phyloP scores from a whole-genome alignment of 2,329 filamentous ascomycete species.

The Metarhizium brunneum region DNA sequence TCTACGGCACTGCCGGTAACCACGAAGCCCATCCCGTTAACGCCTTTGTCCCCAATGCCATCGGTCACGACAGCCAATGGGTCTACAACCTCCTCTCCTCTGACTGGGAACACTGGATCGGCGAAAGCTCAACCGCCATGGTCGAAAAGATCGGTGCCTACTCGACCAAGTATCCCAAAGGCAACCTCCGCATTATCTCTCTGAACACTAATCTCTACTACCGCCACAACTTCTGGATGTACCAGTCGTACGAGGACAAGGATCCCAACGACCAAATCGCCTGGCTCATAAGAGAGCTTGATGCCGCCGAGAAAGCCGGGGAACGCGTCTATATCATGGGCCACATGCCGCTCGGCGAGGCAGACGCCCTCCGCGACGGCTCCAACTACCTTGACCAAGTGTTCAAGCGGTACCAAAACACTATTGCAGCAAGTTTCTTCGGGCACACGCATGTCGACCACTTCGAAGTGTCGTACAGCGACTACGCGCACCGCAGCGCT shows the following conservation, averaged over 20 bases:
- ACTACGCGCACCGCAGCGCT: constrained; percentile 32
- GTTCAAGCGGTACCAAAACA: constrained; percentile 41
- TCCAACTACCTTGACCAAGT: constrained; percentile 45
- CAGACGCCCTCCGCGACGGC: constrained; percentile 41
- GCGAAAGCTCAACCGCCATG: constrained; percentile 17
- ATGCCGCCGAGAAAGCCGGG: constrained; percentile 38
- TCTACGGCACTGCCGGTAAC: constrained; percentile 46
- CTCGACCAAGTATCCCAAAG: constrained; percentile 31
- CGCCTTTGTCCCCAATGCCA: constrained; percentile 32
- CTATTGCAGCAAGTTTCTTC: constrained; percentile 47
- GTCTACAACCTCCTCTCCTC: constrained; percentile 38
- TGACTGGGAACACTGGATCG: constrained; percentile 39
- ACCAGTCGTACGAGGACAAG: constrained; percentile 33
- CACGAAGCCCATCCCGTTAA: constrained; percentile 46
- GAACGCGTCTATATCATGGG: constrained; percentile 49
- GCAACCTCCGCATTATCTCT: constrained; percentile 47
- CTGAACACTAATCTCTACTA: constrained; percentile 52
- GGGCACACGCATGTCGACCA: constrained; percentile 49
- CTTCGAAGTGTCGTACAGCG: constrained; percentile 44
- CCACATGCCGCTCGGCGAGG: constrained; percentile 44
- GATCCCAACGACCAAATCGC: constrained; percentile 43
- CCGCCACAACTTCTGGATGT: constrained; percentile 45
- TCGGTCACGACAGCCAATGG: constrained; percentile 35
- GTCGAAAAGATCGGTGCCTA: constrained; percentile 37
- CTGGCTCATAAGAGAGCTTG: constrained; percentile 45